Percentiles rank a stretch among this genome's conserved stretches.
These are phyloP conservation scores for Exophiala aquamarina DNA, from an alignment of 2,329 filamentous ascomycete genomes.

Conservation along the genomic window DNA sequence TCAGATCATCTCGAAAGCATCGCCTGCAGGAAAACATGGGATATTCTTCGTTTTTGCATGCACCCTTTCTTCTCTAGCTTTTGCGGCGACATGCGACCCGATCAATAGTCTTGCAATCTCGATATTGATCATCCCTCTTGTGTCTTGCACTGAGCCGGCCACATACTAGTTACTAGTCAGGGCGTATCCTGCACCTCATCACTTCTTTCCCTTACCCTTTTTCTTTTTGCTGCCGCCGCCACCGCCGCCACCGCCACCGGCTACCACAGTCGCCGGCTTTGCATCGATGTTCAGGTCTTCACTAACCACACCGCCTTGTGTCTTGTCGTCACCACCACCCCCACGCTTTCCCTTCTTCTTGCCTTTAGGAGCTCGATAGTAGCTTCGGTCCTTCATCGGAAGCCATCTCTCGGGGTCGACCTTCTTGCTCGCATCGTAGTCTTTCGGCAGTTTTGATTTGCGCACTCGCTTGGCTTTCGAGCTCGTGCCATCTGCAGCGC, in stretches of 20 bases:
- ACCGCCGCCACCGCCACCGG: constrained; percentile 34
- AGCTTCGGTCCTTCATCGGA: constrained; percentile 82
- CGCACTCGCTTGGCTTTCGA: constrained; percentile 44
- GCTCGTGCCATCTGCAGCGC: constrained; percentile 34
- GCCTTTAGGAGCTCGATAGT: constrained; percentile 78
- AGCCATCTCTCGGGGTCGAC: constrained; percentile 92
- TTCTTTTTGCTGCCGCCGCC: constrained; percentile 51
- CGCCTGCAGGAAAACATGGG: no score
- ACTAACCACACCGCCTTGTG: constrained; percentile 79
- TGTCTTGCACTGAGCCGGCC: no score
- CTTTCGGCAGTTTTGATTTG: constrained; percentile 48
- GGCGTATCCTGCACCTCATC: background rate
- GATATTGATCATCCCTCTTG: no score
- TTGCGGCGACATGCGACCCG: no score
- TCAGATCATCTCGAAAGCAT: no score
- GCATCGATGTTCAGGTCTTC: constrained; percentile 61
- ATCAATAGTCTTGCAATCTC: no score
- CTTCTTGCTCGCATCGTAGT: constrained; percentile 64
- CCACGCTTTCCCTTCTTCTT: constrained; percentile 90
- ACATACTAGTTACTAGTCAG: no score
- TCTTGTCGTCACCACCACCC: constrained; percentile 64
- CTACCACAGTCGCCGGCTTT: constrained; percentile 39
- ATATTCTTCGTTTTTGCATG: no score
- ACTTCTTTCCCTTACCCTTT: constrained; percentile 41
- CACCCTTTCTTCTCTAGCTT: no score